Evolutionary conservation across 2,329 filamentous ascomycete species (phyloP), one percentile per base, ranked within the genome.

Genomic region (Fusarium paranaense): DNA sequence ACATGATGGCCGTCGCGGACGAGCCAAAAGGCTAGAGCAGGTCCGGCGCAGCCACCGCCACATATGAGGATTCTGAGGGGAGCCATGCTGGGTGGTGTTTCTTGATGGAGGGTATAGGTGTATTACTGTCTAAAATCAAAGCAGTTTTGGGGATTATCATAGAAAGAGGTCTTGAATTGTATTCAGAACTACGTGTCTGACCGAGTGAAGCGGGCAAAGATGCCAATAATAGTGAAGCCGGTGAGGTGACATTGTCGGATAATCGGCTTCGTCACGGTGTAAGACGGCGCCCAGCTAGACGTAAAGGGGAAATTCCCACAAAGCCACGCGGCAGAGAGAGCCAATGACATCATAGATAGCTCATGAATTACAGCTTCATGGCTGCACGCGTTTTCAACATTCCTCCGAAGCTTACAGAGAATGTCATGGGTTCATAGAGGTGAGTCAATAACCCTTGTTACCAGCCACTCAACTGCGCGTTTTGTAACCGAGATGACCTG

Each of bases 1-100:
- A 85, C 78, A 0, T 25, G 56, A 33, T 81, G 80, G 1, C 81
- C 80, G 8, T 78, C 69, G 27, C 73, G 72, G n/a, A 72, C 66
- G 10, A 82, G 76, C 78, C 81, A 82, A 52, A 79, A 79, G 11
- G 81, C 80, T 2, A 80, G 35, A 1, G 80, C 75, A 22, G 80
- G 80, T 2, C 81, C 81, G 16, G 80, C 79, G 40, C 82, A 79
- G 30, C 81, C 81, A 8, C 79, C 82, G n/a, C 82, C 81, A 6
- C 77, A 76, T 13, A 83, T 77, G 32, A 81, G 73, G 16, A 81
- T 52, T 27, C 65, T 74, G 6, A 76, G 22, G 0, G 68, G 32
- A 1, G 68, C 22, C 71, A 74, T 73, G 10, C 14, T 20, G 27
- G 13, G 38, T 7, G 11, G 22, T 20, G 16, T 25, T 22, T 27